Base-by-base conservation (phyloP, 176 grass and related monocot genomes). In the Bolboschoenus planiculmis region DNA sequence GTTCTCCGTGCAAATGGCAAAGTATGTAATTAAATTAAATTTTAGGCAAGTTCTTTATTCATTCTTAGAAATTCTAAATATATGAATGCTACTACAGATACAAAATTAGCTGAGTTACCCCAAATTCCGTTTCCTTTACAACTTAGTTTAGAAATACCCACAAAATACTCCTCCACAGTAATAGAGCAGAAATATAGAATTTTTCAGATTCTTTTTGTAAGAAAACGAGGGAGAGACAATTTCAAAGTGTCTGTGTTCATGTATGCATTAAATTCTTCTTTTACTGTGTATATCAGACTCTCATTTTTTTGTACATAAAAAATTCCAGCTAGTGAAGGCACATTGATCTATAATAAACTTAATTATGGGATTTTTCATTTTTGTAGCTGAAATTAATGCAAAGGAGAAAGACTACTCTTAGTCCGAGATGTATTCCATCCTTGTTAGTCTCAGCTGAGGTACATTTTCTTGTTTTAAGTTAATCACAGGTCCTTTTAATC, bases 371-470 rank as follows among this genome's bases (percentile, higher is more conserved):
- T 84, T 80, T 74, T 78, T 30, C 20, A 42, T 50, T 36, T 36
- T 64, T 85, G 42, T 84, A 95, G 93, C 62, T 95, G 83, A 99
- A 89, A 88, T 86, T 95, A 55, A 88, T 87, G 44, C 86, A 90
- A 79, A 83, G 85, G 27, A 86, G 89, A 84, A 90, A 84, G 62
- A 85, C 82, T 16, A 67, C 84, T 78, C 76, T 80, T 82, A 90
- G 82, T 64, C 47, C 80, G 29, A 90, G 35, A 71, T 85, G 64
- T 5, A 61, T 57, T 44, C 70, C 75, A 68, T 87, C 85, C 11
- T 86, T 99, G 65, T 79, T 90, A 71, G 84, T 96, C 83, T 85
- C 83, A 78, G 85, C 80, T 36, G 93, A 99, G 89, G 93, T 99
- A 93, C n/a, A 51, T 85, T 85, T 56, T 48, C 78, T 53, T 33